Base-by-base conservation (phyloP, 1,139 yeast species). In the Sugiyamaella grinbergsii region DNA sequence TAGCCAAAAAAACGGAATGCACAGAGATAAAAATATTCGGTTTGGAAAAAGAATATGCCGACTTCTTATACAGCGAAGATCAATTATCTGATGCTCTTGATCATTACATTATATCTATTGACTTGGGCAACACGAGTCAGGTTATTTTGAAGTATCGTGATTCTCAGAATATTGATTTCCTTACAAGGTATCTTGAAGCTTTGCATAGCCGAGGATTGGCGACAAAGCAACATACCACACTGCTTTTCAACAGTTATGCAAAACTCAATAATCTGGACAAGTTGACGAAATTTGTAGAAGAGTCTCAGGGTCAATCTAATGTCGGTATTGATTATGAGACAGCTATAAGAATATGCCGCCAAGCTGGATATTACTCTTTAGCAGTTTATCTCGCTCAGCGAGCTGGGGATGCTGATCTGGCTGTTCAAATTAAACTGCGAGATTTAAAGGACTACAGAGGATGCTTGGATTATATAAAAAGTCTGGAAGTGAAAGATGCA, bases 101-200 rank as follows among this genome's bases (percentile, higher is more conserved):
- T 19, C 83, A 85, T 55, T 93, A 82, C 61, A 77, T 85, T 15
- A 71, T 71, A 22, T 79, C 86, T 16, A 65, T 80, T 15, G 73
- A 72, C 15, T 65, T 75, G 3, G 77, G 72, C 3, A 68, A 72
- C 19, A 82, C 90, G 3, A 85, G 91, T 69, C 85, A 82, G 56
- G 80, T 90, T 4, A 87, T 93, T 29, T 80, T 90, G 24, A 85
- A 85, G 60, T 90, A 85, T 66, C 88, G 87, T 57, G 95, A 90
- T 54, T 82, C 90, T n/a, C 84, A 88, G 13, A 86, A 86, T 57
- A 83, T 88, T 3, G 72, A 75, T 10, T 79, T 81, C 53, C 69
- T 93, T 57, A 79, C 93, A 0, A 73, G 72, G 47, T 91, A 86
- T 60, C 71, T 93, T 37, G 82, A 81, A 62, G 75, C 74, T 13